Evolutionary conservation across 2,329 filamentous ascomycete species (phyloP).

Genomic region (Alternaria sp.): DNA sequence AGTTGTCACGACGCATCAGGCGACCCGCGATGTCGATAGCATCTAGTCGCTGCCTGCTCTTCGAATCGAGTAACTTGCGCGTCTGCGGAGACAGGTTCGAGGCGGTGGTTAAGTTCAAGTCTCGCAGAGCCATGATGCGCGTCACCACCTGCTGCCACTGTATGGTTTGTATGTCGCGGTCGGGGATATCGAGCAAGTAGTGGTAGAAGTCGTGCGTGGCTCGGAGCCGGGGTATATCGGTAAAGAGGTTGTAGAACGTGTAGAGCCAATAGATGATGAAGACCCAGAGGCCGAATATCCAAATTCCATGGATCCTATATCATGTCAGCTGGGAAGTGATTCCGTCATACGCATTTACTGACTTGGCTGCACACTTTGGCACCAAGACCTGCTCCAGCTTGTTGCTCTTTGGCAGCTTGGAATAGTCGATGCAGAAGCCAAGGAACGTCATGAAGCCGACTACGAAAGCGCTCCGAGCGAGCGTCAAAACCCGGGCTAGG

Average conservation of each 20-base stretch:
- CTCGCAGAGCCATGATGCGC: constrained; percentile 81
- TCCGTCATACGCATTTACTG: constrained; percentile 1
- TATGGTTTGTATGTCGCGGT: constrained; percentile 89
- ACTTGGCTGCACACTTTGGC: constrained; percentile 71
- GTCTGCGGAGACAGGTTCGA: constrained; percentile 65
- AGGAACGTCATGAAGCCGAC: constrained; percentile 83
- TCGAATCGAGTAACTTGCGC: constrained; percentile 73
- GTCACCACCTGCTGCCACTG: constrained; percentile 92
- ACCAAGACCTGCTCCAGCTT: constrained; percentile 67
- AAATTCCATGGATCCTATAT: constrained; percentile 71
- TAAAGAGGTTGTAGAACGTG: constrained; percentile 75
- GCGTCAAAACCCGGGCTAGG: constrained; percentile 71
- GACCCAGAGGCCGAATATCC: constrained; percentile 81
- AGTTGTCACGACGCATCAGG: constrained; percentile 95
- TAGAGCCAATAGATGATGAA: constrained; percentile 86
- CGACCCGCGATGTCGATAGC: constrained; percentile 97
- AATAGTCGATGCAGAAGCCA: constrained; percentile 84
- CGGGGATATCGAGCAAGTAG: constrained; percentile 80
- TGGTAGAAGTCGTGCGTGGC: constrained; percentile 87
- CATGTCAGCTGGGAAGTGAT: not conserved
- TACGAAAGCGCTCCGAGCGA: constrained; percentile 83
- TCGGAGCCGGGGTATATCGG: constrained; percentile 74
- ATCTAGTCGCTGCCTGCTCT: constrained; percentile 92
- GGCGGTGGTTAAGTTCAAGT: constrained; percentile 86
- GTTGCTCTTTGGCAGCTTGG: constrained; percentile 71